A percentile compares a stretch with the other conserved stretches of the same genome.
These are phyloP conservation scores for Penicillium desertorum DNA, from an alignment of 495 filamentous ascomycete species.

Conservation along the genomic window DNA sequence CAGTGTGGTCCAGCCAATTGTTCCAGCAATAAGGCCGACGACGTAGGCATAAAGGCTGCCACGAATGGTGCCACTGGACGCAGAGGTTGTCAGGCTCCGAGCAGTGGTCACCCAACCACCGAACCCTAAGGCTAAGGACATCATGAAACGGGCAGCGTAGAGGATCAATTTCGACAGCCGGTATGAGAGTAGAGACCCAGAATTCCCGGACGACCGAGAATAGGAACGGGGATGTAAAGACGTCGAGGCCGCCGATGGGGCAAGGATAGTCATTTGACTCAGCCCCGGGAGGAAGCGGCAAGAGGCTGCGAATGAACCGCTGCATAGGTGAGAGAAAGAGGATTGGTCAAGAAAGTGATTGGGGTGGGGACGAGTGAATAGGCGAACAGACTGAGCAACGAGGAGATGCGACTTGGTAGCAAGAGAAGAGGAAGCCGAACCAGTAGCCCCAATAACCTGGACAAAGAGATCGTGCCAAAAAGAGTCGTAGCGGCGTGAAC, in stretches of 20 bases:
- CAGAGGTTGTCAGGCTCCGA: slow-evolving; percentile 60
- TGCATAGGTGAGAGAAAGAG: slow-evolving; percentile 85
- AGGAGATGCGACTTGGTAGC: slow-evolving; percentile 70
- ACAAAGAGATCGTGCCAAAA: slow-evolving; percentile 91
- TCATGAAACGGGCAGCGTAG: slow-evolving; percentile 84
- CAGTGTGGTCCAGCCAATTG: slow-evolving; percentile 92
- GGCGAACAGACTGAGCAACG: slow-evolving; percentile 59
- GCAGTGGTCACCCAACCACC: slow-evolving; percentile 98
- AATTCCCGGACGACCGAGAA: slow-evolving; percentile 39
- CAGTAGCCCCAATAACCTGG: slow-evolving; percentile 72
- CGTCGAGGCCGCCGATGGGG: slow-evolving; percentile 58
- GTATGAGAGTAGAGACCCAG: slow-evolving; percentile 64
- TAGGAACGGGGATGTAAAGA: slow-evolving; percentile 46
- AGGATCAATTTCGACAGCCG: slow-evolving; percentile 88
- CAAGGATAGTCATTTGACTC: slow-evolving; percentile 72
- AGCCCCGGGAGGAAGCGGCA: slow-evolving; percentile 68
- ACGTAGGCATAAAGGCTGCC: slow-evolving; percentile 97
- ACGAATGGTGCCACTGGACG: slow-evolving; percentile 52
- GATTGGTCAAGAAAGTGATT: slow-evolving; percentile 81
- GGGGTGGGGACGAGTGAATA: slow-evolving; percentile 82
- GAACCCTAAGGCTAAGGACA: slow-evolving; percentile 84
- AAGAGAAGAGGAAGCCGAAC: slow-evolving; percentile 84
- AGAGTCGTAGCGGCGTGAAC: slow-evolving; percentile 76
- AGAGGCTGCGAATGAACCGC: slow-evolving; percentile 91
- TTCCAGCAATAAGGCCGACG: slow-evolving; percentile 83